phyloP scores from a whole-genome alignment of 2,329 filamentous ascomycete species.

The Stemphylium lycopersici region DNA sequence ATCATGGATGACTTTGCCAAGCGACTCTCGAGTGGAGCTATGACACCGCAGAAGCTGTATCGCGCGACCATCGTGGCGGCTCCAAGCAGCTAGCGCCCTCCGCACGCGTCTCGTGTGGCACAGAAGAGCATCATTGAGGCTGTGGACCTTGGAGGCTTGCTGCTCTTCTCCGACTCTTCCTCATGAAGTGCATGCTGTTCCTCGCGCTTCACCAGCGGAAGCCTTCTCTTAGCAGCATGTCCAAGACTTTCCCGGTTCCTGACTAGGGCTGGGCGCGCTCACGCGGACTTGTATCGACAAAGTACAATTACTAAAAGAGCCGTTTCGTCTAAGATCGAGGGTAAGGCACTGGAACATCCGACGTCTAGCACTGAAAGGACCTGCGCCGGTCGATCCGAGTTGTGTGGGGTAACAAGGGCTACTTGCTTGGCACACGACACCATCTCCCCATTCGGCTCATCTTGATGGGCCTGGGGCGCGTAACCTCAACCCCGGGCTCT shows the following conservation, averaged over 20 bases:
- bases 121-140: slow-evolving; percentile 21
- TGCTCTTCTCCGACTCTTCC: background rate
- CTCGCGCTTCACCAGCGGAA: background rate
- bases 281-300: background rate
- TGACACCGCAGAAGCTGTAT: slow-evolving; percentile 21
- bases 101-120: slow-evolving; percentile 12
- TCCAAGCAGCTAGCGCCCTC: slow-evolving; percentile 23
- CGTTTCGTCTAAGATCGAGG: too few species aligned
- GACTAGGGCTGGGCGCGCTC: too few species aligned
- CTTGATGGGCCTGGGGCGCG: slow-evolving; percentile 15
- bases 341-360: background rate
- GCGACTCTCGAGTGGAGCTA: slow-evolving; percentile 25
- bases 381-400: slow-evolving; percentile 31
- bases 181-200: background rate
- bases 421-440: slow-evolving; percentile 38
- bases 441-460: slow-evolving; percentile 28
- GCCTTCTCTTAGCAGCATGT: background rate
- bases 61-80: slow-evolving; percentile 22
- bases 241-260: too few species aligned
- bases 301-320: background rate
- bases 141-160: slow-evolving; percentile 1
- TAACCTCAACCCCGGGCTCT: slow-evolving; percentile 15
- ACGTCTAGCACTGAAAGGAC: slow-evolving; percentile 26
- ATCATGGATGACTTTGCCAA: slow-evolving; percentile 24
- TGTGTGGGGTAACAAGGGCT: slow-evolving; percentile 37